Base-by-base conservation (phyloP, 2,329 filamentous ascomycete species). In the Esteya vermicola region DNA sequence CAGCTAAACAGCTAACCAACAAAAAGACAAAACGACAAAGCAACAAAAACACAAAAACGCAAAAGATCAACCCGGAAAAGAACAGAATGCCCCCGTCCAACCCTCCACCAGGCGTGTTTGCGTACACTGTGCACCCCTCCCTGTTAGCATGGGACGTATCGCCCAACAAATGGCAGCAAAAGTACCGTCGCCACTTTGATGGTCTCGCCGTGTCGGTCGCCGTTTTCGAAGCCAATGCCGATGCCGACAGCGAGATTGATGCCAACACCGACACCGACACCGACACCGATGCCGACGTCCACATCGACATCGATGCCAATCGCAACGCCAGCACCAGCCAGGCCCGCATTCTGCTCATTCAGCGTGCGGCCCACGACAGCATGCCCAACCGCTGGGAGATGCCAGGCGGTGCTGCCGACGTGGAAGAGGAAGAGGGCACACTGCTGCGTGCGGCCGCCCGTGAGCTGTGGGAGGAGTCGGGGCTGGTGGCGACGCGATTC, bases 391-490 rank as follows among this genome's bases (percentile, higher is more conserved):
- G 40, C 12, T 66, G 63, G 63, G 63, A 67, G 44, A 44, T 57
- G 10, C 60, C 62, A 2, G 63, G 63, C 34, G 63, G 63, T 16
- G 60, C 50, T 0, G 55, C 53, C 34, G 60, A 65, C 39, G 23
- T 43, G 3, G 52, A 55, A 1, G 60, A 63, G 37, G 40, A 26
- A 47, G 33, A 16, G 9, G 34, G 28, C 26, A 60, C 48, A 3
- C 50, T 65, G 9, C 50, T 65, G 14, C 48, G 58, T 39, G 55
- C 49, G 3, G 51, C 56, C 0, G 57, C 57, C 6, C 54, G 63
- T 21, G 63, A 67, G 47, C 47, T 66, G 6, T 57, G 52, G 53
- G 63, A 67, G 50, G 63, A 67, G 49, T 48, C 57, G 13, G 58
- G 62, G 2, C 47, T 67, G 6, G 23, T 48, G 14, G 49, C 53